Conservation (phyloP, 1,139 yeast genomes). For the Suhomyces taliae region DNA sequence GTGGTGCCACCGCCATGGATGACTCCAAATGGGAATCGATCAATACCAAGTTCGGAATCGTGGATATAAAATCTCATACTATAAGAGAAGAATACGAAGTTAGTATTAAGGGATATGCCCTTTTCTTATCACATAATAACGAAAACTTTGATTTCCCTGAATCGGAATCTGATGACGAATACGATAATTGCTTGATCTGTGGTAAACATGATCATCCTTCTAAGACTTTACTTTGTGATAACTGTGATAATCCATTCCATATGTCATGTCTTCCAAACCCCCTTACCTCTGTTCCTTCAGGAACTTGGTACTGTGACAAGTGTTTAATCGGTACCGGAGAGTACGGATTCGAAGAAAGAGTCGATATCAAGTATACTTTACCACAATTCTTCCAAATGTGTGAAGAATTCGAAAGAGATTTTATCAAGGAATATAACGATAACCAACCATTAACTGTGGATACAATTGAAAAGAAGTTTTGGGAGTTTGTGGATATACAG, state of each 20-base stretch:
- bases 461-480: slow-evolving; percentile 56
- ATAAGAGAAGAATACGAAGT: slow-evolving; percentile 35
- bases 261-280: slow-evolving; percentile 60
- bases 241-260: slow-evolving; percentile 72
- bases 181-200: slow-evolving; percentile 53
- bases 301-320: slow-evolving; percentile 76
- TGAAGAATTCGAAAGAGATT: slow-evolving; percentile 46
- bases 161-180: slow-evolving; percentile 24
- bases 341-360: slow-evolving; percentile 82
- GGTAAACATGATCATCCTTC: slow-evolving; percentile 49
- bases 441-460: slow-evolving; percentile 37
- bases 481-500: slow-evolving; percentile 54
- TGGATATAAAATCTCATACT: slow-evolving; percentile 13
- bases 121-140: slow-evolving; percentile 33
- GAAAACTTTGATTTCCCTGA: slow-evolving; percentile 17
- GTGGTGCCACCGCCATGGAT: slow-evolving; percentile 23
- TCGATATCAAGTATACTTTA: slow-evolving; percentile 52
- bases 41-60: slow-evolving; percentile 27
- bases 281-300: slow-evolving; percentile 48
- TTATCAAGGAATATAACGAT: slow-evolving; percentile 29
- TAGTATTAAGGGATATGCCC: slow-evolving; percentile 45
- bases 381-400: slow-evolving; percentile 65
- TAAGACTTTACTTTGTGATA: slow-evolving; percentile 63
- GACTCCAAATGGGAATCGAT: slow-evolving; percentile 35
- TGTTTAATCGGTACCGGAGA: slow-evolving; percentile 87